Base-by-base conservation (phyloP, 106 monocot species). In the Dendrobium chrysotoxum region DNA sequence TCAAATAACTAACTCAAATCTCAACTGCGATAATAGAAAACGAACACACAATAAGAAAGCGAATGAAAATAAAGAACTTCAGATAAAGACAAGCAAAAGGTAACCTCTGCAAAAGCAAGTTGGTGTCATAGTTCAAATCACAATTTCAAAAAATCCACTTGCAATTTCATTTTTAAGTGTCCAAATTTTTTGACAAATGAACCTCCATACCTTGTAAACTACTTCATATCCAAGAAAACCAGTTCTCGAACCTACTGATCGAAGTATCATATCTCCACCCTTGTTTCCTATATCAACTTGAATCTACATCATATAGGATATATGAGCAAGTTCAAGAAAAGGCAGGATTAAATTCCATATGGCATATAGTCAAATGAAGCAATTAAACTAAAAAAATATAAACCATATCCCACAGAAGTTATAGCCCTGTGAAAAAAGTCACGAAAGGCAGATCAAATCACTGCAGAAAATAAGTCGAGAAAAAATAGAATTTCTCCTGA, bases 231-330 rank as follows among this genome's bases (percentile, higher is more conserved):
- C 98, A 70, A 75, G 83, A 83, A 92, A 98, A 40, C 53, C 78
- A 75, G 88, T 61, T 83, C 44, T 85, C 57, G 94, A 98, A 42
- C 80, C 84, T 7, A 77, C 80, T 76, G 94, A 88, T 28, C 87
- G 92, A 53, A 95, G 80, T 81, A 91, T 23, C 53, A 95, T 82
- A 75, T 88, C 88, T 66, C 86, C 83, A 55, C 84, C 82, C 40
- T 46, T 53, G 81, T 81, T 98, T 50, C 86, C 91, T 75, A 92
- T 91, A 84, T 95, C 98, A 85, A 95, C 91, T 89, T 92, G 94
- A 88, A 94, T 84, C 97, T 97, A 79, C 53, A 85, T n/a, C 40
- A 82, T 28, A 18, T 28, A 45, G 17, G 28, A 77, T 12, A 5
- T 66, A 40, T 42, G 28, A 13, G 5, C 21, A 74, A 74, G 20